Conservation (phyloP, 2,329 filamentous ascomycete species). For the Neodidymelliopsis sp. region DNA sequence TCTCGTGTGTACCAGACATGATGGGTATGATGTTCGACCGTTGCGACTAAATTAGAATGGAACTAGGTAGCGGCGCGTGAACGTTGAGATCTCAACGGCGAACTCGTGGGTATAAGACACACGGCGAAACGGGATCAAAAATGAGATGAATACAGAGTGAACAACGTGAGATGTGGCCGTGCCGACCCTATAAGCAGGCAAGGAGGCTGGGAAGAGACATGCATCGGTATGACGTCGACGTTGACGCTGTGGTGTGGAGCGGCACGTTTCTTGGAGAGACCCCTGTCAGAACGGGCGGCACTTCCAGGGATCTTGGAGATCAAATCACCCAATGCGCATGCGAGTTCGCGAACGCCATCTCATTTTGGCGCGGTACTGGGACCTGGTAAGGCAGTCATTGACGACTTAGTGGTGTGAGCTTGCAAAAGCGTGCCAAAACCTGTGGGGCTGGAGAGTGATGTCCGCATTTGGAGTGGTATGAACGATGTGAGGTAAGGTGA, state of each 20-base stretch:
- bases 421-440: conserved; percentile 10
- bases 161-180: conserved; percentile 30
- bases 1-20: conserved; percentile 40
- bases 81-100: conserved; percentile 20
- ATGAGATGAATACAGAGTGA: conserved; percentile 12
- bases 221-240: conserved; percentile 42
- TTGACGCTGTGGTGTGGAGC: conserved; percentile 32
- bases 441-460: conserved; percentile 9
- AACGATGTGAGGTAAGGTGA: too few relatives aligned
- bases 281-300: conserved; percentile 35
- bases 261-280: conserved; percentile 33
- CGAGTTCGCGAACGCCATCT: conserved; percentile 21
- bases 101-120: conserved; percentile 13
- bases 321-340: conserved; percentile 39
- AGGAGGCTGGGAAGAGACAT: conserved; percentile 34
- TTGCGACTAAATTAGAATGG: conserved; percentile 27
- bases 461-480: too few relatives aligned
- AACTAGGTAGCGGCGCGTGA: conserved; percentile 16
- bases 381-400: conserved; percentile 7
- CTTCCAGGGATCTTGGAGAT: conserved; percentile 37
- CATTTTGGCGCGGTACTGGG: conserved; percentile 22
- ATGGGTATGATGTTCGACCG: conserved; percentile 22
- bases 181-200: conserved; percentile 32
- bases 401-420: conserved; percentile 15
- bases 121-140: conserved; percentile 8